Base-by-base conservation (phyloP, 1,284 basidiomycete genomes). In the Tylopilus microsporus region DNA sequence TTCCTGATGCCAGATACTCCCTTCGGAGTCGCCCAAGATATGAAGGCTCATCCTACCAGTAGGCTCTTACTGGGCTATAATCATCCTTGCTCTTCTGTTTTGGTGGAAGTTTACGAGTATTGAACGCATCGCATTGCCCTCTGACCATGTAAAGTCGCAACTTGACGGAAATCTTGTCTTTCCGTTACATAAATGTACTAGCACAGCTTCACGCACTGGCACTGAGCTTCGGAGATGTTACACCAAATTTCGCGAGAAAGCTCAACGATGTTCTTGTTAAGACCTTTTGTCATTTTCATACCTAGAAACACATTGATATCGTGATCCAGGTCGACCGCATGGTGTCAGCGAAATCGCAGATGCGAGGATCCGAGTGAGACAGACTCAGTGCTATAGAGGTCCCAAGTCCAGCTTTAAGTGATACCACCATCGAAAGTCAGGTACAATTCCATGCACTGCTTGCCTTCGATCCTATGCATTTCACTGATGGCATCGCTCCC, bases 71-170 rank as follows among this genome's bases (percentile, higher is more conserved):
- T 92, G 92, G 81, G 60, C 81, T 36, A 75, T 92, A 39, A 78
- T 94, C 25, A 62, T 94, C 25, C 73, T 91, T 9, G 85, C 86
- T 2, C 59, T 92, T 19, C 94, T 94, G 5, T 79, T 91, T 49
- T 97, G 94, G 94, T 96, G 91, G 91, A 79, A 77, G 50, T 87
- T 89, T 25, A 96, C 94, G 3, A 89, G 88, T 61, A 94, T 96
- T 45, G 82, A 92, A 69, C 82, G 92, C 36, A 79, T 90, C 16
- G 77, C 86, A 0, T 75, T 96, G 18, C 92, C 93, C 3, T 76
- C 78, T n/a, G 73, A 74, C 56, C 80, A 82, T 43, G 85, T 94
- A 36, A 72, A 74, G 47, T 75, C 76, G n/a, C 80, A 84, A 66
- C 72, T 78, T 30, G 72, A 75, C 48, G 79, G 66, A 34, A 69